Base-by-base conservation (phyloP, 768 basidiomycete species). In the Crassisporium funariophilum region DNA sequence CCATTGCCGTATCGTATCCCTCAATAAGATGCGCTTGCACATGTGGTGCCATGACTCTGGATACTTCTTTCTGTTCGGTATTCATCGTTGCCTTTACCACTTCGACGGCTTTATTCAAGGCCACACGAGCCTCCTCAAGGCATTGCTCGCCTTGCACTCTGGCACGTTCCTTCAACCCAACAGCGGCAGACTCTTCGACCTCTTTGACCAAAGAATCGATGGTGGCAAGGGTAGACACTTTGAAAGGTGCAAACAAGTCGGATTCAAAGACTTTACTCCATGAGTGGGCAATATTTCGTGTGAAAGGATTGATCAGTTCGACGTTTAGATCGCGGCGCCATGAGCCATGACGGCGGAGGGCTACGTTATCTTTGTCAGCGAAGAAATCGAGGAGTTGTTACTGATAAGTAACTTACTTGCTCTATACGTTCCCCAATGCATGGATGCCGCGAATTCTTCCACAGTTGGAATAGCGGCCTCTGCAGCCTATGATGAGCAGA, bases 201-300 rank as follows among this genome's bases (percentile, higher is more conserved):
- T 81, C 79, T 42, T 69, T 56, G n/a, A 82, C 60, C 2, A 84
- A 66, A 17, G 68, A 58, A 35, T 66, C 65, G 48, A 84, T 73
- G 1, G 68, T 58, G 1, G 47, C 45, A 19, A 64, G 59, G 5
- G 71, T 68, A 1, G 67, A 62, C 4, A 55, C 45, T 50, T 80
- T 74, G 47, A 84, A 77, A 5, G 70, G 57, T 1, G 61, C 66
- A 54, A 84, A 81, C 8, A 83, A 62, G 53, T 83, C 78, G 0
- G 75, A 69, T 57, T 84, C 81, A 49, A 83, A 84, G n/a, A 83
- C 68, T 55, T 76, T 69, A 13, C 73, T 68, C 82, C 82, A 84
- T 5, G 76, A 75, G 46, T 67, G 67, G 2, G 82, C 82, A 37
- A 85, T 82, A 49, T 76, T 77, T 33, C 70, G 70, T 1, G 81